These are phyloP conservation scores for Persicaria tinctoria DNA, from an alignment of 148 eudicot species.

Conservation along the genomic window DNA sequence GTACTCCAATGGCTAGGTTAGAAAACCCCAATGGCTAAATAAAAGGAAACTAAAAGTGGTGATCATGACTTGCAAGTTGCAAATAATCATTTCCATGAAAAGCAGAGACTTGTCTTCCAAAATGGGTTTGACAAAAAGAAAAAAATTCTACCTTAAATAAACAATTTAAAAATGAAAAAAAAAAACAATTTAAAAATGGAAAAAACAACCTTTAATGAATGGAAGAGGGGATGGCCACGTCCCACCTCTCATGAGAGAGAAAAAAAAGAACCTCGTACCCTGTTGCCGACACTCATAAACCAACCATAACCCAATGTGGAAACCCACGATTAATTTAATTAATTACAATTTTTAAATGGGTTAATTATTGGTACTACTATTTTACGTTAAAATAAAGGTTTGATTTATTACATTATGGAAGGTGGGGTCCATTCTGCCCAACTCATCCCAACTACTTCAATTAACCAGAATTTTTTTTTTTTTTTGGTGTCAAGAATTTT, in stretches of 20 bases:
- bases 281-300: slow-evolving; percentile 2
- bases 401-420: background rate
- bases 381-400: background rate
- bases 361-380: background rate
- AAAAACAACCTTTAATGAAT: background rate
- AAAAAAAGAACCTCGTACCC: slow-evolving; percentile 8
- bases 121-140: background rate
- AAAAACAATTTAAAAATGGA: background rate
- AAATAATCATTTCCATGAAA: slow-evolving; percentile 2
- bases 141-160: background rate
- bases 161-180: background rate
- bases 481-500: background rate
- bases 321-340: background rate
- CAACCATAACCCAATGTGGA: slow-evolving; percentile 6
- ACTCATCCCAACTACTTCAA: background rate
- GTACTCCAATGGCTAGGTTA: too few relatives aligned
- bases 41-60: background rate
- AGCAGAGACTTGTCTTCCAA: slow-evolving; percentile 1
- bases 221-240: background rate
- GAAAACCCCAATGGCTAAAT: background rate
- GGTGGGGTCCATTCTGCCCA: slow-evolving; percentile 8
- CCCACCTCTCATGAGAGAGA: background rate
- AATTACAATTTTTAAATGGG: background rate
- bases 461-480: background rate
- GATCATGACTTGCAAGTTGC: slow-evolving; percentile 1